Evolutionary conservation across 352 stramenopile genomes (phyloP).

Genomic region (Phytopythium vexans): DNA sequence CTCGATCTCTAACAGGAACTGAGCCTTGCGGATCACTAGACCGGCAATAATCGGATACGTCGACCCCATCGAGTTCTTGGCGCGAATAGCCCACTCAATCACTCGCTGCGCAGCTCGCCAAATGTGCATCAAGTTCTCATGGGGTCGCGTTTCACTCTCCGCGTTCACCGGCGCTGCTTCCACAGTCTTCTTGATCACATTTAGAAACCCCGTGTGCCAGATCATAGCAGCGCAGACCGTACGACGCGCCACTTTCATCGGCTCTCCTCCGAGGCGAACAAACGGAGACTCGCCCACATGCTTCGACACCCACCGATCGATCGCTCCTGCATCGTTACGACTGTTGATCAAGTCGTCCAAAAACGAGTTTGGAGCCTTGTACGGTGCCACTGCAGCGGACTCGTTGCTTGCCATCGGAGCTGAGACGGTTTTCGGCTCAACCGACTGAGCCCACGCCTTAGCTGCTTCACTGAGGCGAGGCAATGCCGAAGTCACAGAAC

Average conservation of each 20-base stretch:
- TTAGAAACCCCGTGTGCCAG: constrained; percentile 82
- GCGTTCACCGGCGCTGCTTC: constrained; percentile 39
- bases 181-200: constrained; percentile 52
- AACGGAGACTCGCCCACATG: constrained; percentile 86
- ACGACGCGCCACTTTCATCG: constrained; percentile 85
- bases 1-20: constrained; percentile 83
- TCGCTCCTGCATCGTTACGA: constrained; percentile 40
- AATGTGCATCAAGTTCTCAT: constrained; percentile 90
- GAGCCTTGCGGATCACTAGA: constrained; percentile 78
- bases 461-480: constrained; percentile 48
- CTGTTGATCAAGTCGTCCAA: constrained; percentile 72
- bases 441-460: constrained; percentile 53
- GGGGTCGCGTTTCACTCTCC: constrained; percentile 68
- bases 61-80: constrained; percentile 86
- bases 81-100: constrained; percentile 86
- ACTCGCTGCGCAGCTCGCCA: constrained; percentile 85
- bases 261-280: constrained; percentile 67
- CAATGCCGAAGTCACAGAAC: constrained; percentile 8
- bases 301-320: constrained; percentile 79
- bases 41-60: constrained; percentile 79
- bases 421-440: constrained; percentile 55
- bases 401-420: constrained; percentile 19
- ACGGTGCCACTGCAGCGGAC: constrained; percentile 7
- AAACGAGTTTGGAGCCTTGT: constrained; percentile 32
- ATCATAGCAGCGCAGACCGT: constrained; percentile 87